Evolutionary conservation across 129 eudicot species (phyloP).

Genomic region (Flaveria ramosissima): DNA sequence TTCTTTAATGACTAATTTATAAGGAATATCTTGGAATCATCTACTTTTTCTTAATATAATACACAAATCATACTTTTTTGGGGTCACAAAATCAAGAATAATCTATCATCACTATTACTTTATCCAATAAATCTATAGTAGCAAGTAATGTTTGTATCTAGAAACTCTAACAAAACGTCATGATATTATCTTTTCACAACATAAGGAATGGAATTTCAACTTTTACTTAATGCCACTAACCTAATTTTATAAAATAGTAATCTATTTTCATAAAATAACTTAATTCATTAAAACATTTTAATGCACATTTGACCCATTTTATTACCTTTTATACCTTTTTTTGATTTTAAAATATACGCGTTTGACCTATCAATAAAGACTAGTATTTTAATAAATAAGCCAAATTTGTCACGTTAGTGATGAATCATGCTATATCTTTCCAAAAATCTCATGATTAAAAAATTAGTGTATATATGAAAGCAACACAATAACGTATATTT

Average conservation of each 20-base stretch:
- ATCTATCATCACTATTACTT: neutral
- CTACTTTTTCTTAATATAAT: neutral
- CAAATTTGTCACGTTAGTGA: neutral
- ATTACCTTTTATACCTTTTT: neutral
- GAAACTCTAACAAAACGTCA: too few relatives aligned
- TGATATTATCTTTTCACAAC: too few relatives aligned
- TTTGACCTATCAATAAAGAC: constrained; percentile 1
- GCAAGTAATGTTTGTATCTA: too few relatives aligned
- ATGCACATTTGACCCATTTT: neutral
- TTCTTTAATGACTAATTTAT: neutral
- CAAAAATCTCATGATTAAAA: neutral
- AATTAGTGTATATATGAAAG: neutral
- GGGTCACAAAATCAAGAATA: neutral
- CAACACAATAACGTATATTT: neutral
- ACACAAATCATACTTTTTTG: neutral
- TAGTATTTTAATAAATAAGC: neutral
- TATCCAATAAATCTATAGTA: neutral
- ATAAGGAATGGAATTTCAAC: too few relatives aligned
- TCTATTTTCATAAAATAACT: neutral
- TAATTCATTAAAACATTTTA: neutral
- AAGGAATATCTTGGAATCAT: neutral
- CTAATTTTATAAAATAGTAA: neutral
- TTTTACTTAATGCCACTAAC: neutral
- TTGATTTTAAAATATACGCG: neutral
- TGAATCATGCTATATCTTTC: neutral